A percentile compares a stretch with the other conserved stretches of the same genome.
phyloP scores from a whole-genome alignment of 139 green algal genomes.

The Chlorella sp. region DNA sequence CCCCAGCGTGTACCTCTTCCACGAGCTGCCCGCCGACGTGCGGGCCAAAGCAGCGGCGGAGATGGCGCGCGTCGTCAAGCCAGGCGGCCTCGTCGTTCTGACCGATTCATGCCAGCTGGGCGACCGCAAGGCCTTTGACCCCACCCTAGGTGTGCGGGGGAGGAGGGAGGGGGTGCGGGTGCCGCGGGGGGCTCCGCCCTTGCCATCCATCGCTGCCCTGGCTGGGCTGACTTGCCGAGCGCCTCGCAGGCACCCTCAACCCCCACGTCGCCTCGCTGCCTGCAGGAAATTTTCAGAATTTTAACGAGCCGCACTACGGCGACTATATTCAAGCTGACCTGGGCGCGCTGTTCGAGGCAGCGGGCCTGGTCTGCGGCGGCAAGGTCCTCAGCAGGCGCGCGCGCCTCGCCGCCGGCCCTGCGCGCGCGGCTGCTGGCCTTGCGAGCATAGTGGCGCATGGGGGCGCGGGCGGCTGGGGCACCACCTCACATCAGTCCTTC shows the following conservation, averaged over 20 bases:
- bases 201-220: too few relatives aligned
- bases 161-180: too few relatives aligned
- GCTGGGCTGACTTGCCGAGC: not conserved
- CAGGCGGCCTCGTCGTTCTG: constrained; percentile 68
- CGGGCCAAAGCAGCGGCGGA: constrained; percentile 52
- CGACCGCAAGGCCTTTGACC: constrained; percentile 54
- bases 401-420: too few relatives aligned
- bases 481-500: not conserved
- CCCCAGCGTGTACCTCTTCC: constrained; percentile 80
- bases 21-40: constrained; percentile 78
- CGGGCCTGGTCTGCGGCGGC: constrained; percentile 60
- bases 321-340: constrained; percentile 50
- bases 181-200: too few relatives aligned
- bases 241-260: not conserved
- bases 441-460: not conserved
- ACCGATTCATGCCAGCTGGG: constrained; percentile 65
- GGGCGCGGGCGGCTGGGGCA: not conserved
- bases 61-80: constrained; percentile 80
- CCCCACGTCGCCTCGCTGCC: not conserved
- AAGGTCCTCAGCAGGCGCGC: constrained; percentile 50
- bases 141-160: too few relatives aligned
- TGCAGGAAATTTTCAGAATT: constrained; percentile 38
- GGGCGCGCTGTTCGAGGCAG: constrained; percentile 56
- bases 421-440: not conserved
- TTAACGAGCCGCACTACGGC: constrained; percentile 82